Base-by-base conservation (phyloP, 1,284 basidiomycete species). In the Malassezia caprae region DNA sequence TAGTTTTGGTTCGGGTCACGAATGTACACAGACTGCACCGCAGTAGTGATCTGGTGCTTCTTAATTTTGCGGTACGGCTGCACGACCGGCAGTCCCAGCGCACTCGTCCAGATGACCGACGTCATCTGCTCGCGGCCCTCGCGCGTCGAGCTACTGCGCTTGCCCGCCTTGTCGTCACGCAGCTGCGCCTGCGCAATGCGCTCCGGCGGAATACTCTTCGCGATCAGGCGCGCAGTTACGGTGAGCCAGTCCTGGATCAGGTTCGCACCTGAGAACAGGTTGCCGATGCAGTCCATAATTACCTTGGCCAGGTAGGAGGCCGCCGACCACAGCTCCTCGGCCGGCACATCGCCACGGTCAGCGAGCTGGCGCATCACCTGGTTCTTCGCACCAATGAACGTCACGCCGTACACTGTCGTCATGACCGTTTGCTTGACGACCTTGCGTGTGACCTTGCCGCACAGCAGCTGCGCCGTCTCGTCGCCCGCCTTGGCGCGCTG, bases 401-500 rank as follows among this genome's bases (percentile, higher is more conserved):
- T 99, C 21, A 98, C 93, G 40, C 91, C 93, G 74, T 99, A 98
- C 32, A 99, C 94, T 10, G 94, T 98, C 0, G 94, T 99, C 94
- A 99, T 99, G 65, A 96, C 88, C 17, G 93, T 96, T 79, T 98
- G 93, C 80, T 99, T 99, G 65, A 99, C 93, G 23, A 96, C 85
- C 77, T 99, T 98, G 44, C 94, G 79, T 7, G 88, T 81, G 40
- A 98, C 81, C 73, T 90, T 89, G 48, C 87, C 89, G 34, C 80
- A 62, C 17, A 96, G 79, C 63, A 87, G 67, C 50, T 78, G 64
- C 0, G 90, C 90, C 48, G 79, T 77, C 51, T 79, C 76, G 15
- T 77, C 63, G 4, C 82, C 84, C 15, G 77, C 78, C 12, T 76
- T 76, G 7, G 79, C 68, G 58, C 81, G 80, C 64, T 80, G 77